Evolutionary conservation across 257 asterid species (phyloP), one percentile per base, ranked within the genome.

Genomic region (Solanum dulcamara): DNA sequence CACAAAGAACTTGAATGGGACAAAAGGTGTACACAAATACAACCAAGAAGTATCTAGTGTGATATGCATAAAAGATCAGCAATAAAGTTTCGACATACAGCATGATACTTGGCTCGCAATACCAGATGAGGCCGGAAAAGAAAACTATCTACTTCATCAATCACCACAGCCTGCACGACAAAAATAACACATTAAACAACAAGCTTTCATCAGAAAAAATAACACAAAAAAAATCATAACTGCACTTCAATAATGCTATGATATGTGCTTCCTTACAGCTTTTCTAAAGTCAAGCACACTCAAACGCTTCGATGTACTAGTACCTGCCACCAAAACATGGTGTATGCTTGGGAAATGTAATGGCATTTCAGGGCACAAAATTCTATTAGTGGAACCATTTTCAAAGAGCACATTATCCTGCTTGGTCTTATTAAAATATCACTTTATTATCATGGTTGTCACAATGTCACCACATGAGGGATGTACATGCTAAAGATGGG

Each of bases 41-140:
- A 82, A 30, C 32, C 51, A 60, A 44, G 24, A 37, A 82, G 42
- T 57, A 59, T 60, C 85, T 38, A 17, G 26, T n/a, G 85, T 67
- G 86, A 70, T 64, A 88, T 18, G 28, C 83, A 89, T 35, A 82
- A 68, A 81, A 46, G 84, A 40, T 18, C 72, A 77, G 83, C 79
- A 72, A 28, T 18, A 55, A 14, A 40, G 53, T 37, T 48, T 14
- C 20, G 24, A 86, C 98, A 51, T 94, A 97, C 99, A 81, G 98
- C 98, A 64, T 95, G 96, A 87, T 93, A 97, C 88, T 94, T 93
- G 81, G 98, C 93, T 89, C 97, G 93, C 85, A 95, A 87, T 88
- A 92, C 98, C 84, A 97, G 93, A 87, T 89, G 98, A 86, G 98
- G 99, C 70, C 99, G 96, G 81, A 97, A 97, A 38, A 97, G 97